Percentiles rank a stretch among this genome's conserved stretches.
These are phyloP conservation scores for Sarocladium brachiariae DNA, from an alignment of 2,329 filamentous ascomycete species.

Conservation along the genomic window DNA sequence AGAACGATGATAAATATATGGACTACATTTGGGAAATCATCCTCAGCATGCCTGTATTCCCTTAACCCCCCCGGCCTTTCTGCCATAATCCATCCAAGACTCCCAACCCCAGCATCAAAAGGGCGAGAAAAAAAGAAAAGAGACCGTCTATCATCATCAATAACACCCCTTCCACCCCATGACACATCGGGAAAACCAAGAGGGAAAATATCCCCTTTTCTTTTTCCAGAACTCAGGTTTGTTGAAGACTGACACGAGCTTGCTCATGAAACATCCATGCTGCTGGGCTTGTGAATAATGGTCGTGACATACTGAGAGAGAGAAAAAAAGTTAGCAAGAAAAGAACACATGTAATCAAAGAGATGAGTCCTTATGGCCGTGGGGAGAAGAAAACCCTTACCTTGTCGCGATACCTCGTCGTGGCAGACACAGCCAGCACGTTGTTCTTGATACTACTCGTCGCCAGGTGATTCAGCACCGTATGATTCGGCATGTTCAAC, in stretches of 20 bases:
- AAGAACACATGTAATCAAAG: not conserved
- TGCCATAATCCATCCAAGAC: too few species aligned
- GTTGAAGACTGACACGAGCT: too few species aligned
- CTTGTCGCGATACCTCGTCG: constrained; percentile 96
- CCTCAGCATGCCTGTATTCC: too few species aligned
- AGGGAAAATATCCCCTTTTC: too few species aligned
- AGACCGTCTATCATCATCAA: too few species aligned
- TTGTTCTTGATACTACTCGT: constrained; percentile 98
- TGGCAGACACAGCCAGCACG: constrained; percentile 89
- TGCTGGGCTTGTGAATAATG: constrained; percentile 86
- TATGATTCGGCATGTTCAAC: constrained; percentile 93
- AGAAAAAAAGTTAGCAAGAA: constrained; percentile 1
- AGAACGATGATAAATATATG: too few species aligned
- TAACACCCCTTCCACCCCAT: too few species aligned
- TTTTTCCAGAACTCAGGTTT: too few species aligned
- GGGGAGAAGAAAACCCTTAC: constrained; percentile 39
- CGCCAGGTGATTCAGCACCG: constrained; percentile 89
- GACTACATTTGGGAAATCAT: too few species aligned
- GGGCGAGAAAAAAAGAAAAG: too few species aligned
- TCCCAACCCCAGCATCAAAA: not conserved
- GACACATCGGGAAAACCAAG: too few species aligned
- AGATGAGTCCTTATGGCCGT: not conserved
- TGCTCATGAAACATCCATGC: not conserved
- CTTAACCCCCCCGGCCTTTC: too few species aligned
- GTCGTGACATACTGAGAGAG: constrained; percentile 88